phyloP scores from a whole-genome alignment of 208 protist species.

The Acanthamoeba healyi region DNA sequence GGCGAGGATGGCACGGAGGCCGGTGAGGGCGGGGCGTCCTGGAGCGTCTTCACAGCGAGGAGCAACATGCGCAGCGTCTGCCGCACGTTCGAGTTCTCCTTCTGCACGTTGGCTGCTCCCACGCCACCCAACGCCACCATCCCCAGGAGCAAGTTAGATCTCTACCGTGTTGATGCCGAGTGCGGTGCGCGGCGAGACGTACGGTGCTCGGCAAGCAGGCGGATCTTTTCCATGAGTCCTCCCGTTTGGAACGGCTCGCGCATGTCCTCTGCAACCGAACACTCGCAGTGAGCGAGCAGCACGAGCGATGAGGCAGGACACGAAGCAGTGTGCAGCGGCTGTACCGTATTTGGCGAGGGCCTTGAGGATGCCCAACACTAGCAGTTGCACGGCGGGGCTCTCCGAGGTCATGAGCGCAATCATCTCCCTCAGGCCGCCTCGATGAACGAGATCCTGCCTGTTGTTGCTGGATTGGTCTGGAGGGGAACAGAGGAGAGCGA shows the following conservation, averaged over 20 bases:
- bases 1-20: not conserved
- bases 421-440: not conserved
- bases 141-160: no score
- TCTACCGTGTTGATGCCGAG: no score
- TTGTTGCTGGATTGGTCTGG: not conserved
- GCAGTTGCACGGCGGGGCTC: not conserved
- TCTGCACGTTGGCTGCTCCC: constrained; percentile 7
- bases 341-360: constrained; percentile 43
- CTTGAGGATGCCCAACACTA: constrained; percentile 13
- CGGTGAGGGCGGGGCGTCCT: not conserved
- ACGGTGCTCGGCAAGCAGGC: not conserved
- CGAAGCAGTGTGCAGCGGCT: not conserved
- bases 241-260: not conserved
- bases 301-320: not conserved
- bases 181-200: not conserved
- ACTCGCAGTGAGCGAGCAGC: no score
- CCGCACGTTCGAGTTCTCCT: not conserved
- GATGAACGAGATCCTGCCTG: not conserved
- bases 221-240: constrained; percentile 7
- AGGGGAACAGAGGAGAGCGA: not conserved
- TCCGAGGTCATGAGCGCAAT: not conserved
- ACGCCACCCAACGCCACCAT: not conserved
- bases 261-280: not conserved
- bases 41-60: constrained; percentile 8
- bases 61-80: constrained; percentile 27